phyloP scores from a whole-genome alignment of 768 basidiomycete species.

The Psilocybe cyanescens region DNA sequence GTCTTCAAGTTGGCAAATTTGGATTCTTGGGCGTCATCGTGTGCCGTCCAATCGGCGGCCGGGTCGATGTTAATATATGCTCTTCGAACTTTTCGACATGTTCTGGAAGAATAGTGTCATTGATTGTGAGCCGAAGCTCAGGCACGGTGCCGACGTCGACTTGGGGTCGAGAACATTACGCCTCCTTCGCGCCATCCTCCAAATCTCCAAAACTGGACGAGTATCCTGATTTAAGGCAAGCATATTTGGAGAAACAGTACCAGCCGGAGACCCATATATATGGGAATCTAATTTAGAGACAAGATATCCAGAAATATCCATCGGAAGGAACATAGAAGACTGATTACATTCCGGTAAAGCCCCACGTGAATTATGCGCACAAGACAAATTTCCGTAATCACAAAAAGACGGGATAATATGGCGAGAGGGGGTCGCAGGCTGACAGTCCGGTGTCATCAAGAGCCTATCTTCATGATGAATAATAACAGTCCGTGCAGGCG shows the following conservation, averaged over 20 bases:
- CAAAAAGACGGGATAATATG: not conserved
- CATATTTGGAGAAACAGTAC: not conserved
- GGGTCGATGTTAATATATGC: conserved; percentile 1
- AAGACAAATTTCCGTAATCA: not conserved
- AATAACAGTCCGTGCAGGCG: not conserved
- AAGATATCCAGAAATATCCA: not conserved
- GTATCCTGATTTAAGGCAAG: not conserved
- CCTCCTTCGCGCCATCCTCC: conserved; percentile 6
- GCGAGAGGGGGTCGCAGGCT: not conserved
- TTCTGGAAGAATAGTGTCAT: not conserved
- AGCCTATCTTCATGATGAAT: not conserved
- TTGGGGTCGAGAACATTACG: conserved; percentile 9
- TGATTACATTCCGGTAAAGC: not conserved
- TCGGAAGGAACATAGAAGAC: not conserved
- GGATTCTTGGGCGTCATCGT: not conserved
- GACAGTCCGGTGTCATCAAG: not conserved
- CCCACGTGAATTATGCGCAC: not conserved
- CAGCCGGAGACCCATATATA: not conserved
- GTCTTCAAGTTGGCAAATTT: not conserved
- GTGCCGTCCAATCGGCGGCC: not conserved
- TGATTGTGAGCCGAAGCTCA: not conserved
- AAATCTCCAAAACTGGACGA: not conserved
- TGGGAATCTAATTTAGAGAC: not conserved
- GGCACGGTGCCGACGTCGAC: not conserved
- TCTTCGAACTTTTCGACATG: not conserved